Evolutionary conservation across 1,284 basidiomycete species (phyloP).

Genomic region (Agroathelia rolfsii): DNA sequence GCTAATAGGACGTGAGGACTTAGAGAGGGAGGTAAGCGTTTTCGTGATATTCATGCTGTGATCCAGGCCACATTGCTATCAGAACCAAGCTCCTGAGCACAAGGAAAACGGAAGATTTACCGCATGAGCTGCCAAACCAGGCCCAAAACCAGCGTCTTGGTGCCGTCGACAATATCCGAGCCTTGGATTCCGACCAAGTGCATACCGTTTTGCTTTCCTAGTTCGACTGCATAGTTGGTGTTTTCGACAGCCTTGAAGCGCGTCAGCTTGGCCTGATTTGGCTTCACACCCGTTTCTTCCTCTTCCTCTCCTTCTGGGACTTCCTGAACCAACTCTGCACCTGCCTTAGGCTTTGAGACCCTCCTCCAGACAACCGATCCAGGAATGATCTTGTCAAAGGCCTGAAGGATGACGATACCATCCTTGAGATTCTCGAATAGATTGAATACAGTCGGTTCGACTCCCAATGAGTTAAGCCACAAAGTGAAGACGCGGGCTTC

Average conservation of each 20-base stretch:
- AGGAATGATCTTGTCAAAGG: slow-evolving; percentile 92
- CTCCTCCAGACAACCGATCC: slow-evolving; percentile 91
- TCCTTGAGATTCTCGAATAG: slow-evolving; percentile 94
- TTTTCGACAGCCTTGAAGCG: slow-evolving; percentile 98
- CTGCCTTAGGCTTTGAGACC: slow-evolving; percentile 85
- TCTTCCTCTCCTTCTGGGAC: slow-evolving; percentile 52
- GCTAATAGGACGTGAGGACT: slow-evolving; percentile 66
- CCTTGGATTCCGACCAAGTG: slow-evolving; percentile 97
- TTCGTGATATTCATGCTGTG: slow-evolving; percentile 38
- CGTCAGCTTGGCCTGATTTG: slow-evolving; percentile 77
- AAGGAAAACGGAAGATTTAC: slow-evolving; percentile 28
- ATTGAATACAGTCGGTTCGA: slow-evolving; percentile 94
- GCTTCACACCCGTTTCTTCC: slow-evolving; percentile 67
- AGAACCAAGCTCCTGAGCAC: slow-evolving; percentile 4
- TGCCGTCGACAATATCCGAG: slow-evolving; percentile 91
- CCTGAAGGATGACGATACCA: slow-evolving; percentile 85
- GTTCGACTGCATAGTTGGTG: slow-evolving; percentile 92
- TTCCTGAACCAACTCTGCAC: slow-evolving; percentile 34
- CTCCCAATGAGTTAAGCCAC: slow-evolving; percentile 95
- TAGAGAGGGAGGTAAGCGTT: slow-evolving; percentile 41
- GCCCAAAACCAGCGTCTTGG: slow-evolving; percentile 86
- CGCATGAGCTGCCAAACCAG: slow-evolving; percentile 98
- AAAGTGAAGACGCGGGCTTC: slow-evolving; percentile 97
- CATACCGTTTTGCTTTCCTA: slow-evolving; percentile 89
- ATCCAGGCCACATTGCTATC: slow-evolving; percentile 6